Percentiles rank a stretch among this genome's conserved stretches.
Conservation (phyloP, 768 basidiomycete species). For the Kwoniella heveanensis region DNA sequence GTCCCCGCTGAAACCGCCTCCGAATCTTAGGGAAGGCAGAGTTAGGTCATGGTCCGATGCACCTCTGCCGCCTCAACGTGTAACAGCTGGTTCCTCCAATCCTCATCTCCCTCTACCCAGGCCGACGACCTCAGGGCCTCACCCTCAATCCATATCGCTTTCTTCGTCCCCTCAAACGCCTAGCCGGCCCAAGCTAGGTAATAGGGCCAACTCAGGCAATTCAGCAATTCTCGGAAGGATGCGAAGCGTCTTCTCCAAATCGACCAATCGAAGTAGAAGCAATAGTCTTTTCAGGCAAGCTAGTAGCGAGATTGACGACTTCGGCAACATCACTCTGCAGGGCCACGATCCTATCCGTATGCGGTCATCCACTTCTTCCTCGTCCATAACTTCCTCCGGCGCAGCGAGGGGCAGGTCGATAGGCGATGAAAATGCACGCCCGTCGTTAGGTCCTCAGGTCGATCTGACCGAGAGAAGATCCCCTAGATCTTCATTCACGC, state of each 20-base stretch:
- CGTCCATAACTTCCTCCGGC: slow-evolving; percentile 18
- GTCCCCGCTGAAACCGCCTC: slow-evolving; percentile 10
- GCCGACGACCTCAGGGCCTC: slow-evolving; percentile 9
- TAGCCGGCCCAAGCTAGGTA: slow-evolving; percentile 35
- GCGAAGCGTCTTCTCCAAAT: slow-evolving; percentile 35
- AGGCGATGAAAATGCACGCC: slow-evolving; percentile 16
- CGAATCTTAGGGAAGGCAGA: slow-evolving; percentile 17
- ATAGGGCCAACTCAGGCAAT: slow-evolving; percentile 43
- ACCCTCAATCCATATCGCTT: slow-evolving; percentile 3
- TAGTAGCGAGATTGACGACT: slow-evolving; percentile 36
- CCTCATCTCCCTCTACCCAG: slow-evolving; percentile 8
- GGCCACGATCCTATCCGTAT: slow-evolving; percentile 10
- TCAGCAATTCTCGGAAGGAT: slow-evolving; percentile 46
- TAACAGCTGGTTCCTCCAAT: slow-evolving; percentile 8
- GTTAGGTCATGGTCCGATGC: slow-evolving; percentile 48
- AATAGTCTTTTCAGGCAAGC: slow-evolving; percentile 28
- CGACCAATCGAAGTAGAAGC: slow-evolving; percentile 26
- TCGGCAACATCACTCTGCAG: slow-evolving; percentile 30
- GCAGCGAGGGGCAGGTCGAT: slow-evolving; percentile 14
- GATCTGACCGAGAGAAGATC: slow-evolving; percentile 14
- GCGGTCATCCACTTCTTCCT: slow-evolving; percentile 24
- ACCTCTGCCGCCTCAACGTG: slow-evolving; percentile 23
- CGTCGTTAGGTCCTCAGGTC: slow-evolving; percentile 4
- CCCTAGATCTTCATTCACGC: slow-evolving; percentile 34
- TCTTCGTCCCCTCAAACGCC: slow-evolving; percentile 22